Base-by-base conservation (phyloP, 176 grass and related monocot genomes). In the Musa acuminata region DNA sequence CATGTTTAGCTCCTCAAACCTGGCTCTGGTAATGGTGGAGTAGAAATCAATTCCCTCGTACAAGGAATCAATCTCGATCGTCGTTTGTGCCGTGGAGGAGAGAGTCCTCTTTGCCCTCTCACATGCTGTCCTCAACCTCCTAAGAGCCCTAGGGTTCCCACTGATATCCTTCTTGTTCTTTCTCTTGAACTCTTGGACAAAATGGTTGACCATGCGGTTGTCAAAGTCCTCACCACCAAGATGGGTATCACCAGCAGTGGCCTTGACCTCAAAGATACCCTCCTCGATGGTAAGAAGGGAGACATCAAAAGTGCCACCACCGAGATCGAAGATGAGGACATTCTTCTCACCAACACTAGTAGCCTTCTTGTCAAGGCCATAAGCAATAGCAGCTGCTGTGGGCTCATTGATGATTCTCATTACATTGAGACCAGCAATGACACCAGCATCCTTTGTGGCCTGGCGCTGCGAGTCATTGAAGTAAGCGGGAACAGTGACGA, bases 191-290 rank as follows among this genome's bases (percentile, higher is more conserved):
- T 74, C 72, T 10, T 74, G 72, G 52, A 74, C 72, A 16, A 74
- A 74, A 29, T 74, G 72, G 53, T 74, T 74, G 9, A 74, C 72
- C 72, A 74, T 74, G 13, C 72, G 72, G 53, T 74, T 74, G 14
- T 74, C 72, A 74, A 74, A 74, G 57, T 74, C 72, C 24, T 74
- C 72, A 29, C 72, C 72, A 29, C 72, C 72, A 35, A 74, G 72
- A 17, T 74, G 72, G 20, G 72, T 74, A 49, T 74, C 72, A 35
- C 72, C 72, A 27, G 72, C 72, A 55, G 72, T 74, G 27, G 72
- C 72, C 13, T 74, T 74, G 1, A 74, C 72, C 53, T 74, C 72
- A 55, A 74, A 74, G 25, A 74, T 74, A 35, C 72, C 72, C 72
- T 74, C 72, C 17, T 74, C 72, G 17, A 74, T 74, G 3, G 72